Evolutionary conservation across 2,329 filamentous ascomycete genomes (phyloP), one percentile per base, ranked within the genome.

Genomic region (Diaporthe caulivora): DNA sequence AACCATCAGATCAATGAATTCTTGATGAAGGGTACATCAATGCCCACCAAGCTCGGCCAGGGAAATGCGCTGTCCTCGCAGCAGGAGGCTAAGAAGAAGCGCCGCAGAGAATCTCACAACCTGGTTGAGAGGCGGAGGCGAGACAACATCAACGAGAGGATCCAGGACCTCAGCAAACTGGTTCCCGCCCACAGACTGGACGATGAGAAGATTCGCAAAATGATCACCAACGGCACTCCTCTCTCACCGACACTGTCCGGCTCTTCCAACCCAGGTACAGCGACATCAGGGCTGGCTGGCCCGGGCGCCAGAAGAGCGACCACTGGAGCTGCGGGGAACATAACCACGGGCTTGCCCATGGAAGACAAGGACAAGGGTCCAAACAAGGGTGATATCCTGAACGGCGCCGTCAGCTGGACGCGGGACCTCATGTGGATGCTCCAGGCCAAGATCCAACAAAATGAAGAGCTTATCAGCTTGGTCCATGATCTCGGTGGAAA

Each of bases 301-400:
- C 94, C 94, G 31, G 94, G 92, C 76, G 95, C 94, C 53, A 91
- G 95, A 76, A 92, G 95, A 76, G 95, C 95, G 40, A 91, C 93
- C 42, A 91, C 92, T 69, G 87, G 87, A n/a, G 83, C 83, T 9
- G 88, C 92, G 9, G 93, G 93, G 49, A 97, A 94, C 80, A 98
- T 98, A 79, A 98, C 95, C 8, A 96, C 96, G 76, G 95, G 95
- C 18, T 89, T 98, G 40, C 96, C 97, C 0, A 90, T 97, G 47
- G 97, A 99, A 79, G 97, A 98, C 78, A 98, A 98, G 82, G 97
- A 99, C 85, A 98, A 98, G 81, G 97, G 97, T 0, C 97, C 97
- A 8, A 98, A 98, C 87, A 99, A 99, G 85, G 97, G 97, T 64
- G 97, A 99, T 79, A 98, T 99, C 74, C 92, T 99, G 78, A 98